These are phyloP conservation scores for Mortierella sp. DNA, from an alignment of 371 early-diverging fungal genomes.

Conservation along the genomic window DNA sequence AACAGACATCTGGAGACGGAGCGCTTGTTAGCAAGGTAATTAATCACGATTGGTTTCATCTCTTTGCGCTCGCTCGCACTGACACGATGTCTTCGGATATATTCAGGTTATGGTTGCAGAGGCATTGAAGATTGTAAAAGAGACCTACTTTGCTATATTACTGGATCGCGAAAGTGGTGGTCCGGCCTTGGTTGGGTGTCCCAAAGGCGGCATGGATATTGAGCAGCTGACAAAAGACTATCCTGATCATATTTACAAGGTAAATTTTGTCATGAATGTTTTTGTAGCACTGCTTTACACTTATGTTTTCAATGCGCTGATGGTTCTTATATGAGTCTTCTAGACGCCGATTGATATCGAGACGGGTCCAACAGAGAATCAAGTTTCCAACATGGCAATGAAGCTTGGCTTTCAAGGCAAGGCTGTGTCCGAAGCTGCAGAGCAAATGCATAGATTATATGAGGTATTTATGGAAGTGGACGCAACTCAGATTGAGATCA, in stretches of 20 bases:
- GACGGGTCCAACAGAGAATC: conserved; percentile 49
- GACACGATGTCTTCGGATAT: no score
- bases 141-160: conserved; percentile 78
- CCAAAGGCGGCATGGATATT: conserved; percentile 79
- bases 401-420: conserved; percentile 72
- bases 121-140: conserved; percentile 69
- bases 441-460: conserved; percentile 72
- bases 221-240: conserved; percentile 70
- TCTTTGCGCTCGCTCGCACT: no score
- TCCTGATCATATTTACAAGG: conserved; percentile 73
- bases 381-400: conserved; percentile 56
- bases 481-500: conserved; percentile 76
- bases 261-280: conserved; percentile 23
- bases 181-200: conserved; percentile 74
- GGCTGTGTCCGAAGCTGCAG: conserved; percentile 66
- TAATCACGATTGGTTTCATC: background rate
- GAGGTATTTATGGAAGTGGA: conserved; percentile 75
- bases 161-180: conserved; percentile 75
- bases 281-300: background rate
- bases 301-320: background rate
- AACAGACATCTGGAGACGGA: conserved; percentile 76
- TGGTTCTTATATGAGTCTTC: no score
- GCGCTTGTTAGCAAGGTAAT: conserved; percentile 53
- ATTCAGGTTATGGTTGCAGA: conserved; percentile 70
- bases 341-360: conserved; percentile 42